Base-by-base conservation (phyloP, 805 yeast genomes). In the Kregervanrija delftensis region DNA sequence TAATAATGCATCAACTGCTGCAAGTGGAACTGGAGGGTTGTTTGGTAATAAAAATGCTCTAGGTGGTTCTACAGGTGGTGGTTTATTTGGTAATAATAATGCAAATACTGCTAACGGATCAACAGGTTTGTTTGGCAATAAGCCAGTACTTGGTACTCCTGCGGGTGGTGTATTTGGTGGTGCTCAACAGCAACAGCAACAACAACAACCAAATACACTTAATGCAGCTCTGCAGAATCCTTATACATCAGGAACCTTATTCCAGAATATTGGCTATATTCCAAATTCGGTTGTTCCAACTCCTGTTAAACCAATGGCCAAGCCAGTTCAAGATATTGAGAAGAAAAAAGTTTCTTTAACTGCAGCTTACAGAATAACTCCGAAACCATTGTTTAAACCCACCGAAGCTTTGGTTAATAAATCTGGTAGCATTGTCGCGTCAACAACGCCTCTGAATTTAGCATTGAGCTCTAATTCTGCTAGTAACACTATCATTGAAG, bases 181-280 rank as follows among this genome's bases (percentile, higher is more conserved):
- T 11, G 32, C 15, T n/a, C 42, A 45, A 38, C 56, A 51, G 37
- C 56, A 53, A 38, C 56, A 49, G 22, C 55, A 52, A 36, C 50
- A 41, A 30, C 40, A 43, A 51, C 41, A 44, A 35, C 55, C 54
- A 37, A 56, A 53, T 37, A 50, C 66, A 43, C 65, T 72, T 37
- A 47, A 52, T 33, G 32, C 49, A 43, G 48, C 48, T 65, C 69
- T 66, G 46, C 70, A 72, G 47, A 77, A 83, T 58, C 96, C 96
- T 37, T 90, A 86, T 59, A 95, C 96, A 1, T 73, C 77, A 40
- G 81, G 82, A 54, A 85, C 89, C 5, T 67, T 90, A 42, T 87
- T 86, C 54, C 46, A 66, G 3, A 61, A 59, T 37, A 54, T 61
- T 30, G 60, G 62, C 31, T 57, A 64, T n/a, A 67, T 66, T 9